These are phyloP conservation scores for Arxiozyma heterogenica DNA, from an alignment of 1,139 yeast genomes.

Conservation along the genomic window DNA sequence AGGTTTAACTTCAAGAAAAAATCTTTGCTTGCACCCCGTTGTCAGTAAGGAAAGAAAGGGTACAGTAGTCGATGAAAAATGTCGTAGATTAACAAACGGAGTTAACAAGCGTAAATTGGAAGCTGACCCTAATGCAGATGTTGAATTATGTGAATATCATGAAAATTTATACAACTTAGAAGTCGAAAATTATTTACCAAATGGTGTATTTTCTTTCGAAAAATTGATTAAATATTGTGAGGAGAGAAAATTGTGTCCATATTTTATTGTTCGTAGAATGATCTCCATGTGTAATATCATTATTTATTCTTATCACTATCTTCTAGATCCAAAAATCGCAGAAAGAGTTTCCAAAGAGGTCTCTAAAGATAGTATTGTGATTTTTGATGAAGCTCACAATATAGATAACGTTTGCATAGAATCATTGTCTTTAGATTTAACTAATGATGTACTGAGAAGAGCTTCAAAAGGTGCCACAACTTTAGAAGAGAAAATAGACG, in stretches of 20 bases:
- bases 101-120: conserved; percentile 63
- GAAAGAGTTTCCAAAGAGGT: conserved; percentile 89
- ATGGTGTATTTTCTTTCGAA: conserved; percentile 92
- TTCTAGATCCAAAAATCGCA: conserved; percentile 93
- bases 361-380: conserved; percentile 85
- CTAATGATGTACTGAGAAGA: conserved; percentile 70
- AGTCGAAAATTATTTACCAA: conserved; percentile 79
- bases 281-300: conserved; percentile 89
- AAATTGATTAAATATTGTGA: conserved; percentile 69
- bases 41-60: conserved; percentile 88
- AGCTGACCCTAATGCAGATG: conserved; percentile 48
- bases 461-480: conserved; percentile 78
- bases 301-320: conserved; percentile 91
- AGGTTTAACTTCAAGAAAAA: conserved; percentile 90
- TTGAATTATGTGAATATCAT: conserved; percentile 71
- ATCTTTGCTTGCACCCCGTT: conserved; percentile 81
- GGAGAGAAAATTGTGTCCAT: conserved; percentile 78
- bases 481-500: conserved; percentile 65
- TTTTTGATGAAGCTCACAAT: conserved; percentile 97
- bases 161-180: conserved; percentile 80
- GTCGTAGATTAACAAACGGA: conserved; percentile 91
- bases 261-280: conserved; percentile 96
- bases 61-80: conserved; percentile 88
- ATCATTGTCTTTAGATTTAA: conserved; percentile 78
- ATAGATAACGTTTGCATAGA: conserved; percentile 98